Base-by-base conservation (phyloP, 768 basidiomycete genomes). In the Fistulinella prunicolor region DNA sequence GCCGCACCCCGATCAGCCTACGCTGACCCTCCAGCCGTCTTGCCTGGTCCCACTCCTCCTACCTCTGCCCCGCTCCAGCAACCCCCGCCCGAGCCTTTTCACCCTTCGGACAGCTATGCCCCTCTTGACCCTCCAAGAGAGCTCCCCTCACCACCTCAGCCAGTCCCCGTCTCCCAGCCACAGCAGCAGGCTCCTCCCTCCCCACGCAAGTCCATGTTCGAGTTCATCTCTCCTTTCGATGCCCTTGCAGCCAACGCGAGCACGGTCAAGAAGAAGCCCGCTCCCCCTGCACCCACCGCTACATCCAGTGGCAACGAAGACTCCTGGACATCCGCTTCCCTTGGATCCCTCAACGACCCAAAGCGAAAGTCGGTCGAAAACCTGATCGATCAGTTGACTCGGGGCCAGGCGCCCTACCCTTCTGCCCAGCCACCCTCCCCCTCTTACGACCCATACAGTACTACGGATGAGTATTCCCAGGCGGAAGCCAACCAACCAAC, bases 331-430 rank as follows among this genome's bases (percentile, higher is more conserved):
- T 52, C 68, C 0, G 56, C 60, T 0, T 62, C 69, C 21, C 60
- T 66, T 7, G 58, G 44, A 0, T 60, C 67, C 0, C 53, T 66
- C 48, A 60, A 57, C 34, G 62, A 67, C n/a, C 83, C 88, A 26
- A 89, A 89, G 70, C 78, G 85, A 50, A 86, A 87, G 62, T 90
- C 89, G 1, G 85, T 90, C 42, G 89, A 91, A 60, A 89, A 90
- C 58, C 70, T 90, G 30, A 72, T 90, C 56, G 87, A 89, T 49
- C 83, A 86, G 57, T 65, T 89, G 7, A 82, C 83, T 21, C 75
- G 82, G 51, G 61, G 65, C 46, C 72, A 72, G 56, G 60, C 62
- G 28, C 61, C 70, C 46, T 65, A 63, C 24, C 39, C 64, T 36
- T 23, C 65, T 19, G 48, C 69, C 69, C 78, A 77, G 47, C 61